Evolutionary conservation across 2,329 filamentous ascomycete species (phyloP).

Genomic region (Elsinoe arachidis): DNA sequence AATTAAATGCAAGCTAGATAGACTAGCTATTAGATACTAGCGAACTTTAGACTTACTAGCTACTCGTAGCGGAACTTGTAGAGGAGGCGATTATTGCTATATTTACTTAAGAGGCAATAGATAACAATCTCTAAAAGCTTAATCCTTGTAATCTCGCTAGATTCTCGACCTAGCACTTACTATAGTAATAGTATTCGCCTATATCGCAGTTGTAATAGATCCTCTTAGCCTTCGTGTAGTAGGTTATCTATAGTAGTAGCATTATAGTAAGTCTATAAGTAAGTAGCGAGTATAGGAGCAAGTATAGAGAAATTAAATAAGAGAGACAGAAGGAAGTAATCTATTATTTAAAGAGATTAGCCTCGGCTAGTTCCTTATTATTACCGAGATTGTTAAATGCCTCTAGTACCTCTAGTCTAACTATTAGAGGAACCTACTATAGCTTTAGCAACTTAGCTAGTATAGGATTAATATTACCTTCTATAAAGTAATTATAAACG

Average conservation of each 20-base stretch:
- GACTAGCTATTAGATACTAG: too few relatives aligned
- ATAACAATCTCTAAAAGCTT: too few relatives aligned
- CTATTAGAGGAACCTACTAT: neutral
- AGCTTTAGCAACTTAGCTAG: neutral
- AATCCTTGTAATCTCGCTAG: neutral
- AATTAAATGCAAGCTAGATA: too few relatives aligned
- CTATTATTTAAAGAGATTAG: neutral
- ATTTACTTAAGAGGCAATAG: too few relatives aligned
- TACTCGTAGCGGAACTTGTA: too few relatives aligned
- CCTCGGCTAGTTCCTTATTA: too few relatives aligned
- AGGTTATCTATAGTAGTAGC: neutral
- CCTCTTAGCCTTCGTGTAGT: neutral
- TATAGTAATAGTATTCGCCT: neutral
- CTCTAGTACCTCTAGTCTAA: neutral
- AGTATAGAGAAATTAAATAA: neutral
- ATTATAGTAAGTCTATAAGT: too few relatives aligned
- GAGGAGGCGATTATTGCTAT: too few relatives aligned
- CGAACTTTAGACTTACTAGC: too few relatives aligned
- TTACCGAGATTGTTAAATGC: neutral
- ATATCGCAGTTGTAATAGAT: neutral
- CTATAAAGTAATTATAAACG: neutral
- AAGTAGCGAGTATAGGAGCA: neutral
- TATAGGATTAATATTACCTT: neutral
- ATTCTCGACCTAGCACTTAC: neutral
- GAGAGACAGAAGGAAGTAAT: neutral